Percentiles rank a stretch among this genome's conserved stretches.
phyloP scores from a whole-genome alignment of 202 grass and related monocot species.

The Saccharum hybrid region DNA sequence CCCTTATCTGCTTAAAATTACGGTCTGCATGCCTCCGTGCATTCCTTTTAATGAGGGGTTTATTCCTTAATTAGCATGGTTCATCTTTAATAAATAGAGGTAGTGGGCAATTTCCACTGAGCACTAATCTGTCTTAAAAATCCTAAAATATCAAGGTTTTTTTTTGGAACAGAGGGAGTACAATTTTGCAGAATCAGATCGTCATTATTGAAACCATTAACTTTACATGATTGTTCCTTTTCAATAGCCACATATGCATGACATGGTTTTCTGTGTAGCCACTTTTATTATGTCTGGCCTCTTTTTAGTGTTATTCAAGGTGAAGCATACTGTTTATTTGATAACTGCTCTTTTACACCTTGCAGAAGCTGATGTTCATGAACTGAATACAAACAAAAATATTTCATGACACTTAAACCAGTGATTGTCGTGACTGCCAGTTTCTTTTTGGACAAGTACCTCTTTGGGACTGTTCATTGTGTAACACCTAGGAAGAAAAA shows the following conservation, averaged over 20 bases:
- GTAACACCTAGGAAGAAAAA: not conserved
- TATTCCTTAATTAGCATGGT: not conserved
- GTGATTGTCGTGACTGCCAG: not conserved
- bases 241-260: not conserved
- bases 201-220: not conserved
- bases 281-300: not conserved
- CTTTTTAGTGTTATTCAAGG: not conserved
- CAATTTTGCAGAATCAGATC: not conserved
- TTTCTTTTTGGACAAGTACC: conserved; percentile 12
- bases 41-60: not conserved
- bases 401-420: not conserved
- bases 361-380: conserved; percentile 11
- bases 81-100: not conserved
- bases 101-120: not conserved
- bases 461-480: not conserved
- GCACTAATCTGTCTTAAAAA: not conserved
- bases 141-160: not conserved
- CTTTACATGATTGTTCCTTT: conserved; percentile 7
- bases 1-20: not conserved
- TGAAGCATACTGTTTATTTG: conserved; percentile 3
- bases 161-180: not conserved
- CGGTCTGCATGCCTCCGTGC: not conserved
- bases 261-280: not conserved
- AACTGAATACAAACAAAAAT: conserved; percentile 15
- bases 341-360: conserved; percentile 8